These are phyloP conservation scores for Colletotrichum kahawae DNA, from an alignment of 2,329 filamentous ascomycete species.

Conservation along the genomic window DNA sequence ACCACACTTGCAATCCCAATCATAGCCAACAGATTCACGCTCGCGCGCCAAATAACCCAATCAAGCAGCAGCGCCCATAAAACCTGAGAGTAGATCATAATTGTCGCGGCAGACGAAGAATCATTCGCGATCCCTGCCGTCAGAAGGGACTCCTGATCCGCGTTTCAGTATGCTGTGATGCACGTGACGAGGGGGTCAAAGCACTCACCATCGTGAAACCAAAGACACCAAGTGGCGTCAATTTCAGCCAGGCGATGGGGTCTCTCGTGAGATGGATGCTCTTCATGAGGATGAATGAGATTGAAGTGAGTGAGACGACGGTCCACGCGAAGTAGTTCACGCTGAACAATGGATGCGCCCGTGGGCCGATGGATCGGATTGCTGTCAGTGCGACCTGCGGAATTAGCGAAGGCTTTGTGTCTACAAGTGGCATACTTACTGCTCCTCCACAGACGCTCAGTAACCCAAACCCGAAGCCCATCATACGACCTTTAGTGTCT, in stretches of 20 bases:
- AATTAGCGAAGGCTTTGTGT: background rate
- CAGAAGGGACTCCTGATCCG: background rate
- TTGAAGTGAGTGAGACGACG: background rate
- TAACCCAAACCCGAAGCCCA: slow-evolving; percentile 8
- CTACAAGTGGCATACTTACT: background rate
- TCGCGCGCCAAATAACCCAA: background rate
- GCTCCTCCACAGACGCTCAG: slow-evolving; percentile 4
- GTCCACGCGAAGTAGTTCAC: slow-evolving; percentile 11
- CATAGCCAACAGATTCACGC: background rate
- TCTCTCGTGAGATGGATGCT: background rate
- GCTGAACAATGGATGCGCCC: background rate
- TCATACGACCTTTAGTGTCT: background rate
- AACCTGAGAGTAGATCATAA: slow-evolving; percentile 13
- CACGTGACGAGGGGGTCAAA: background rate
- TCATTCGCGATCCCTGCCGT: slow-evolving; percentile 6
- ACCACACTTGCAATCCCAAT: slow-evolving; percentile 4
- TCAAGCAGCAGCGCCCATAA: slow-evolving; percentile 3
- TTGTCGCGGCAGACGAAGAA: background rate
- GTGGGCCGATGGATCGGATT: background rate
- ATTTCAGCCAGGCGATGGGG: background rate
- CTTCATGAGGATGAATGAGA: background rate
- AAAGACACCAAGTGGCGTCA: slow-evolving; percentile 4
- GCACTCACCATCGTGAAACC: slow-evolving; percentile 10
- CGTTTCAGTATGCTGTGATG: background rate
- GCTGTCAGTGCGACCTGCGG: background rate